phyloP scores from a whole-genome alignment of 805 yeast species.

The Millerago galiae region DNA sequence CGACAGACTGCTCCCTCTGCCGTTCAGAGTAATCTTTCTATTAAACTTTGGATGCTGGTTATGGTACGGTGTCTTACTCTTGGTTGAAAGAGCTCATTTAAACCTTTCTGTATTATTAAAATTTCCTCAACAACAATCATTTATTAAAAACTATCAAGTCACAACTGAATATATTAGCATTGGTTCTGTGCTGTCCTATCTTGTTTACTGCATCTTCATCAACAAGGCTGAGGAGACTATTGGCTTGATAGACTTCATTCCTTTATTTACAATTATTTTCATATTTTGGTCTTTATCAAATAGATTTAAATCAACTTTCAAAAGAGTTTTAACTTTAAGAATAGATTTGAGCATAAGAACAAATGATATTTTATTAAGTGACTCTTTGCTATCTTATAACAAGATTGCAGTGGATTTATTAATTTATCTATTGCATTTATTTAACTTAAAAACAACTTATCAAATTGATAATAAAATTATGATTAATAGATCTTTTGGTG shows the following conservation, averaged over 20 bases:
- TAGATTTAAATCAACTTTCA: conserved; percentile 43
- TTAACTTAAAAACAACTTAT: conserved; percentile 30
- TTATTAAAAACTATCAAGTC: background rate
- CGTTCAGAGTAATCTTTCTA: conserved; percentile 9
- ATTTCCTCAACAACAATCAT: conserved; percentile 4
- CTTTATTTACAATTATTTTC: conserved; percentile 19
- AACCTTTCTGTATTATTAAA: conserved; percentile 4
- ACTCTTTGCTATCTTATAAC: conserved; percentile 76
- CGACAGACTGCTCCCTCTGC: conserved; percentile 8
- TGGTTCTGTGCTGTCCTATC: conserved; percentile 1
- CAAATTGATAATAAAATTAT: conserved; percentile 20
- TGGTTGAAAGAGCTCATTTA: background rate
- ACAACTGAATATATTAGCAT: conserved; percentile 1
- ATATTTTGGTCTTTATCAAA: conserved; percentile 31
- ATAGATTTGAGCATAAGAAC: conserved; percentile 57
- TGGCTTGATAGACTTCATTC: conserved; percentile 6
- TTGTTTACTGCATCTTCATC: conserved; percentile 3
- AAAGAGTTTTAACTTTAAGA: conserved; percentile 50
- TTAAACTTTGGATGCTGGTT: conserved; percentile 10
- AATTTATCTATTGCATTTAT: conserved; percentile 44
- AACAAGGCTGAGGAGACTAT: conserved; percentile 1
- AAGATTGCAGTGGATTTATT: conserved; percentile 69
- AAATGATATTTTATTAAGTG: conserved; percentile 79
- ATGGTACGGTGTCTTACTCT: conserved; percentile 6
- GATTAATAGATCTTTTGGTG: conserved; percentile 30